Percentiles rank a stretch among this genome's conserved stretches.
Evolutionary conservation across 352 stramenopile species (phyloP).

Genomic region (Globisporangium sylvaticum): DNA sequence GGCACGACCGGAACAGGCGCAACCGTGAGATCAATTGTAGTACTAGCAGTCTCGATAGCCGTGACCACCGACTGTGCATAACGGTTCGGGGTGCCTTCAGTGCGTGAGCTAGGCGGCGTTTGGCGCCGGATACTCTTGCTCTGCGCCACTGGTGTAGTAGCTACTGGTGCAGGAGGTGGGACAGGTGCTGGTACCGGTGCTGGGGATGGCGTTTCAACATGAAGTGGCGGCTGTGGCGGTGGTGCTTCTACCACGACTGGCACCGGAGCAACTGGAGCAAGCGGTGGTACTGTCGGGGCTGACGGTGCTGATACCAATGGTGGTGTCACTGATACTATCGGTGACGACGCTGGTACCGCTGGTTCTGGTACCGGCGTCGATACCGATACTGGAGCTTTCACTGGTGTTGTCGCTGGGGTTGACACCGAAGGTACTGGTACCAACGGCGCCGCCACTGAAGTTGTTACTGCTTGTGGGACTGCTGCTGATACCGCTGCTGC

Average conservation of each 20-base stretch:
- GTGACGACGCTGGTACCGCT: background rate
- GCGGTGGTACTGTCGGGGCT: background rate
- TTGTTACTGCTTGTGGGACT: background rate
- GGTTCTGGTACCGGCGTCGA: too few species aligned
- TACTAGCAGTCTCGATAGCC: background rate
- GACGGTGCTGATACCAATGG: background rate
- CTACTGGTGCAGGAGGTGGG: background rate
- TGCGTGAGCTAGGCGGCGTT: background rate
- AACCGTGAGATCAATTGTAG: background rate
- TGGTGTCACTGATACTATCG: background rate
- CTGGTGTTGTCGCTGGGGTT: background rate
- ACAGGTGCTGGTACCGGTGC: background rate
- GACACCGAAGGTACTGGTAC: background rate
- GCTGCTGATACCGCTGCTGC: background rate
- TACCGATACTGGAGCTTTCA: too few species aligned
- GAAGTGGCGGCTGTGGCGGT: background rate
- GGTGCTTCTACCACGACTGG: background rate
- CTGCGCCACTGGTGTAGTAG: background rate
- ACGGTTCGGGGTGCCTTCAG: background rate
- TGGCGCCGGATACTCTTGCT: background rate
- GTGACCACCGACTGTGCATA: background rate
- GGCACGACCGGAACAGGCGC: background rate
- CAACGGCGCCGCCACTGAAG: background rate
- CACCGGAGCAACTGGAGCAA: background rate
- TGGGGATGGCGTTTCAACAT: background rate